These are phyloP conservation scores for Aspergillus sp. DNA, from an alignment of 2,329 filamentous ascomycete genomes.

Conservation along the genomic window DNA sequence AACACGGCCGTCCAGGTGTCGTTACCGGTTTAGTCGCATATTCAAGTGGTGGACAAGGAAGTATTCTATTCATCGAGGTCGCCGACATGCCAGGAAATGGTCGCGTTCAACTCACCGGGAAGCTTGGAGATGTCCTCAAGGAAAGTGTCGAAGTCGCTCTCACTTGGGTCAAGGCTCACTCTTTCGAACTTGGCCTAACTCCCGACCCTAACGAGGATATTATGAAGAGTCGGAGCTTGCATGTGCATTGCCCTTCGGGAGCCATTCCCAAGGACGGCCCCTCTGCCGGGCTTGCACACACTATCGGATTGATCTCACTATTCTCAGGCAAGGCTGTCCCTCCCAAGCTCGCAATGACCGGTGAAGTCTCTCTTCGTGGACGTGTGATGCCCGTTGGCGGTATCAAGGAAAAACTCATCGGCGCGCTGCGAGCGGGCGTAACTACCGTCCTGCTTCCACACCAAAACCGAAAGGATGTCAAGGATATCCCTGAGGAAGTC, in stretches of 20 bases:
- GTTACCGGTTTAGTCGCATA: constrained; percentile 97
- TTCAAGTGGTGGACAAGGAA: constrained; percentile 86
- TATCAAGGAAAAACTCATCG: constrained; percentile 98
- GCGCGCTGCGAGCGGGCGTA: constrained; percentile 86
- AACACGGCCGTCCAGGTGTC: constrained; percentile 77
- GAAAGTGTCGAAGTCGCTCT: constrained; percentile 95
- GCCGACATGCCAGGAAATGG: constrained; percentile 95
- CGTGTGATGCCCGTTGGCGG: constrained; percentile 92
- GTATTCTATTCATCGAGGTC: constrained; percentile 97
- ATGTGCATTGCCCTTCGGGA: constrained; percentile 93
- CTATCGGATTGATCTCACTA: constrained; percentile 85
- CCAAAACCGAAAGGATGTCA: constrained; percentile 87
- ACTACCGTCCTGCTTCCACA: constrained; percentile 88
- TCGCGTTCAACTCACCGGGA: constrained; percentile 90
- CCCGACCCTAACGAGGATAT: constrained; percentile 81
- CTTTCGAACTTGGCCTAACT: constrained; percentile 83
- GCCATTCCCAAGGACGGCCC: constrained; percentile 92
- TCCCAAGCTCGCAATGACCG: constrained; percentile 93
- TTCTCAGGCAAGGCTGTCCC: constrained; percentile 85
- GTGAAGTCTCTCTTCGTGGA: constrained; percentile 75
- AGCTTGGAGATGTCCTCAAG: constrained; percentile 93
- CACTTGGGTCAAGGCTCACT: constrained; percentile 95
- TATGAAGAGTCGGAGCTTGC: constrained; percentile 91
- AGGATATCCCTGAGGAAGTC: constrained; percentile 88
- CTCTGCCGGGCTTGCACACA: constrained; percentile 85